Conservation (phyloP, 371 early-diverging fungal species). For the Mortierella sp. region DNA sequence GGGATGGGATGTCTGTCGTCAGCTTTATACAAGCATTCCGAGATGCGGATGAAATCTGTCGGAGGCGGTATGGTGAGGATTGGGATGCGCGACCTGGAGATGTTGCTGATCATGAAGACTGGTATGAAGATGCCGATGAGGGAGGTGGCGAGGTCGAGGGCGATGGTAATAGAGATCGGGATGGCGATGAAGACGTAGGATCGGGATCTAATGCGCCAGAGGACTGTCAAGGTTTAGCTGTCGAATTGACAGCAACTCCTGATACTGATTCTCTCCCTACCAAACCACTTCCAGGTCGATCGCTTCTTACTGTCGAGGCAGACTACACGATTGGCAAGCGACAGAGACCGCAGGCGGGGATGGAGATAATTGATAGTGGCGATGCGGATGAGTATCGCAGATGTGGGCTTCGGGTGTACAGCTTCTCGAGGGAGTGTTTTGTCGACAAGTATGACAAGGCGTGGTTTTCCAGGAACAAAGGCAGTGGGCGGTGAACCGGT, state of each 20-base stretch:
- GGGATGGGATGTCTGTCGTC: not conserved
- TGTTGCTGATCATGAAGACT: not conserved
- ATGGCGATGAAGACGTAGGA: not conserved
- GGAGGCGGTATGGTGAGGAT: not conserved
- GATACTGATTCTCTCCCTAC: not conserved
- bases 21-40: not conserved
- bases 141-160: not conserved
- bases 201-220: not conserved
- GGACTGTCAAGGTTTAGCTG: not conserved
- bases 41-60: slow-evolving; percentile 16
- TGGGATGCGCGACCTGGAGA: slow-evolving; percentile 1
- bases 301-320: not conserved
- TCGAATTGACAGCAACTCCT: not conserved
- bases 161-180: not conserved
- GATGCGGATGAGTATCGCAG: not conserved
- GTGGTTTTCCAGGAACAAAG: not conserved
- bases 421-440: not conserved
- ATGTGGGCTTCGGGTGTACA: not conserved
- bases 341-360: fast-evolving
- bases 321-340: not conserved
- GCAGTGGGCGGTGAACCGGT: not conserved
- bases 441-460: slow-evolving; percentile 1
- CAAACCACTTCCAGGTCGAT: not conserved
- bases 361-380: not conserved
- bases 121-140: not conserved